Percentiles rank a stretch among this genome's conserved stretches.
phyloP scores from a whole-genome alignment of 2,329 filamentous ascomycete genomes.

The Colletotrichum siamense region DNA sequence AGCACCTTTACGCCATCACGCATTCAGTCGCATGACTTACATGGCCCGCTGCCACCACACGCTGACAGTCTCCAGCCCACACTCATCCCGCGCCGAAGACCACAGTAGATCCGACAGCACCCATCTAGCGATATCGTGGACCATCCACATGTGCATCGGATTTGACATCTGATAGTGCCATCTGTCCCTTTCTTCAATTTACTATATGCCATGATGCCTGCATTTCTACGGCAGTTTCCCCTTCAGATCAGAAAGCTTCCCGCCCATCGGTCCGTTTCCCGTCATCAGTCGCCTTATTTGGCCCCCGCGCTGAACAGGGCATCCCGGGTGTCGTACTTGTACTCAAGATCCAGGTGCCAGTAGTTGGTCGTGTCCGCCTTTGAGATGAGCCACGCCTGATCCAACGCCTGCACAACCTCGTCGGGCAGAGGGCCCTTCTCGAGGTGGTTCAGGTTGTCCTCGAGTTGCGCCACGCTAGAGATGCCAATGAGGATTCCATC shows the following conservation, averaged over 20 bases:
- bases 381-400: slow-evolving; percentile 77
- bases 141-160: not conserved
- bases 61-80: not conserved
- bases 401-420: slow-evolving; percentile 76
- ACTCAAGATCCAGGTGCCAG: slow-evolving; percentile 67
- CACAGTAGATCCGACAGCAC: not conserved
- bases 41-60: slow-evolving; percentile 10
- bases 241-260: not conserved
- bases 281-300: slow-evolving; percentile 29
- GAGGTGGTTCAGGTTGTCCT: slow-evolving; percentile 61
- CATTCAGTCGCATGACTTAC: slow-evolving; percentile 15
- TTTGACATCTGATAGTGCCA: slow-evolving; percentile 10
- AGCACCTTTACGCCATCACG: slow-evolving; percentile 13
- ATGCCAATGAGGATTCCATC: slow-evolving; percentile 68
- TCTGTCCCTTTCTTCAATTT: not conserved
- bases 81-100: not conserved
- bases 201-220: not conserved
- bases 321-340: slow-evolving; percentile 69
- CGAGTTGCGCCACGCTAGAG: slow-evolving; percentile 62
- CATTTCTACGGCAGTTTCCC: not conserved
- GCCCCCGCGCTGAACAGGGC: slow-evolving; percentile 58
- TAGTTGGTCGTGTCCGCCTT: slow-evolving; percentile 63
- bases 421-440: slow-evolving; percentile 77
- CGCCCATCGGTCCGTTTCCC: not conserved
- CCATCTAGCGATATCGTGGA: not conserved